phyloP scores from a whole-genome alignment of 2,329 filamentous ascomycete genomes.

The Alternaria sp. region DNA sequence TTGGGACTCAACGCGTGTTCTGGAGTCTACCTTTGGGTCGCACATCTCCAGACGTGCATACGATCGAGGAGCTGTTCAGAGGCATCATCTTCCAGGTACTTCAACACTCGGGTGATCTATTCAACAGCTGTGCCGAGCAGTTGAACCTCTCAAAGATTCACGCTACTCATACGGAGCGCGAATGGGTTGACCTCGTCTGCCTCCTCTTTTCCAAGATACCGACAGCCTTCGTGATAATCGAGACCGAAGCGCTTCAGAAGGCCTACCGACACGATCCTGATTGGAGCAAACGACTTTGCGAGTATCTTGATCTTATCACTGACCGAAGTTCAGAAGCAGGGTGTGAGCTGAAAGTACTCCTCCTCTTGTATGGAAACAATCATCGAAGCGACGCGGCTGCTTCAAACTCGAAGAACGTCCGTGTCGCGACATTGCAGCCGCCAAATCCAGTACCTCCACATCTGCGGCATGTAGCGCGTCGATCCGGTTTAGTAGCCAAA shows the following conservation, averaged over 20 bases:
- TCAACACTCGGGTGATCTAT: neutral
- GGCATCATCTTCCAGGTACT: neutral
- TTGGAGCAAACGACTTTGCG: neutral
- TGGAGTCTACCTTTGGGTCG: neutral
- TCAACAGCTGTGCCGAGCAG: neutral
- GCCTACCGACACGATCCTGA: no score
- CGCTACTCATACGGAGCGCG: neutral
- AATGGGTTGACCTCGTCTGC: neutral
- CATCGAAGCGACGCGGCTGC: neutral
- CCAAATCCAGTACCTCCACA: neutral
- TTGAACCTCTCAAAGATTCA: neutral
- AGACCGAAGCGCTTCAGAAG: neutral
- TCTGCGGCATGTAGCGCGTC: neutral
- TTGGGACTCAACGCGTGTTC: neutral
- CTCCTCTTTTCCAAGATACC: neutral
- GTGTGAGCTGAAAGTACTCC: neutral
- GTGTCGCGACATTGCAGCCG: neutral
- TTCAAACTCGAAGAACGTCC: neutral
- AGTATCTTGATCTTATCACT: rapidly evolving
- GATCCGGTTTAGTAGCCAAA: neutral
- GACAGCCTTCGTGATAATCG: neutral
- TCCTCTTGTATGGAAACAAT: neutral
- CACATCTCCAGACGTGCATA: neutral
- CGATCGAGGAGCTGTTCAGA: neutral
- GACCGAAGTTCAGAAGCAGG: neutral